Percentiles rank a stretch among this genome's conserved stretches.
These are phyloP conservation scores for Ophiocordyceps camponoti-rufipedis DNA, from an alignment of 2,329 filamentous ascomycete genomes.

Conservation along the genomic window DNA sequence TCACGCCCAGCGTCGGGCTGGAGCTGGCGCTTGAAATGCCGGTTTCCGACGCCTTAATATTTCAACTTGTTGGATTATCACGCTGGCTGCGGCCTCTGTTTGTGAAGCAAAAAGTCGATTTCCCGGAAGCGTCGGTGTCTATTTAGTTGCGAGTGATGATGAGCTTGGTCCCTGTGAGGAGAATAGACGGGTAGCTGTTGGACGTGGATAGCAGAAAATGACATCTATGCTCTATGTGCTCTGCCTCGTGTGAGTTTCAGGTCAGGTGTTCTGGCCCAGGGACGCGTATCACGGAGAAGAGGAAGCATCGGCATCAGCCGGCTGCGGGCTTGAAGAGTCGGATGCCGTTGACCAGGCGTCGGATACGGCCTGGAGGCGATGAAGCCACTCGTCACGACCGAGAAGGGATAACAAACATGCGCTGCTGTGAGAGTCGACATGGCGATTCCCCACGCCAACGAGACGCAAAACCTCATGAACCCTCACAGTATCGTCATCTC, in stretches of 20 bases:
- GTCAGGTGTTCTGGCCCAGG: not conserved
- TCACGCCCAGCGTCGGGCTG: not conserved
- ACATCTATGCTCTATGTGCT: no score
- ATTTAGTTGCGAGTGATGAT: not conserved
- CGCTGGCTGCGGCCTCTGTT: not conserved
- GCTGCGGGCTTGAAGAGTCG: not conserved
- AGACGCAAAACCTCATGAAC: slow-evolving; percentile 14
- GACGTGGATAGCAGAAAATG: no score
- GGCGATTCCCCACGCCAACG: slow-evolving; percentile 12
- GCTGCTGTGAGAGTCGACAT: slow-evolving; percentile 11
- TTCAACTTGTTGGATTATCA: not conserved
- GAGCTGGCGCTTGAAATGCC: not conserved
- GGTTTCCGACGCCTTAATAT: not conserved
- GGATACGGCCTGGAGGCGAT: slow-evolving; percentile 8
- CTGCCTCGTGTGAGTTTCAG: no score
- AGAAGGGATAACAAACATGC: slow-evolving; percentile 14
- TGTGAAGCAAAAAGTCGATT: not conserved
- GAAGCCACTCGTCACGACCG: slow-evolving; percentile 16
- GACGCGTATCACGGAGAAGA: no score
- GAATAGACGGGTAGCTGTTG: no score
- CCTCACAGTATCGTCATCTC: slow-evolving; percentile 3
- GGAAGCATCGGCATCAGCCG: not conserved
- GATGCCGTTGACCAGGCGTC: not conserved
- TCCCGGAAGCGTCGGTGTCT: not conserved
- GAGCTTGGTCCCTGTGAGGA: no score